These are phyloP conservation scores for Xylariomycetidae sp. DNA, from an alignment of 2,329 filamentous ascomycete species.

Conservation along the genomic window DNA sequence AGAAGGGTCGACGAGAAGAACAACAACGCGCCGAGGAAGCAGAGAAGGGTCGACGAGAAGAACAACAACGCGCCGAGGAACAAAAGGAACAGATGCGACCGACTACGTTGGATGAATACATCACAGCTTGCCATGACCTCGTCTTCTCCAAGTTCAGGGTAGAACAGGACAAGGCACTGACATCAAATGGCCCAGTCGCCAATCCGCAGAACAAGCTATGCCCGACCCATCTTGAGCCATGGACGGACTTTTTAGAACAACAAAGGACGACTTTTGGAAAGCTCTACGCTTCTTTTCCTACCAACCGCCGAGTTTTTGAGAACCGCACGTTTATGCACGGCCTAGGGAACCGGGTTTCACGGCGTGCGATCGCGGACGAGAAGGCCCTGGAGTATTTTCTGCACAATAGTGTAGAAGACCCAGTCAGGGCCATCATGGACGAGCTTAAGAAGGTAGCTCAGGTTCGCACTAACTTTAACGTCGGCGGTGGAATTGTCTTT, in stretches of 20 bases:
- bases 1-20: neutral
- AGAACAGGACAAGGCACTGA: constrained; percentile 19
- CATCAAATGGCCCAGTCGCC: constrained; percentile 22
- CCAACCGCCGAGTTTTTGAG: constrained; percentile 22
- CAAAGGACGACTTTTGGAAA: constrained; percentile 14
- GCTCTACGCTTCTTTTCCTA: constrained; percentile 17
- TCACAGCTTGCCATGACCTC: constrained; percentile 22
- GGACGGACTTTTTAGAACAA: constrained; percentile 24
- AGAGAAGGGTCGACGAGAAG: neutral
- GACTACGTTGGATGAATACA: constrained; percentile 28
- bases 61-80: neutral
- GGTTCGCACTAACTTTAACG: constrained; percentile 15
- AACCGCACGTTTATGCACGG: constrained; percentile 15
- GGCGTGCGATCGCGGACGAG: constrained; percentile 18
- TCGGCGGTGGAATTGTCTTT: constrained; percentile 28
- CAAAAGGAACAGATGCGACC: constrained; percentile 16
- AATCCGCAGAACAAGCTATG: constrained; percentile 26
- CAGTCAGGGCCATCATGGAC: constrained; percentile 25
- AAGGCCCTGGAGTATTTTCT: constrained; percentile 27
- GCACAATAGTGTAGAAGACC: constrained; percentile 25
- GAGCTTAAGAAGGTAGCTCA: constrained; percentile 18
- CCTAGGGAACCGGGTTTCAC: constrained; percentile 16
- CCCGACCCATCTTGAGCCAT: constrained; percentile 22
- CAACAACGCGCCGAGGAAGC: neutral
- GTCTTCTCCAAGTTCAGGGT: constrained; percentile 21